Evolutionary conservation across 1,284 basidiomycete genomes (phyloP).

Genomic region (Laetiporus sulphureus): DNA sequence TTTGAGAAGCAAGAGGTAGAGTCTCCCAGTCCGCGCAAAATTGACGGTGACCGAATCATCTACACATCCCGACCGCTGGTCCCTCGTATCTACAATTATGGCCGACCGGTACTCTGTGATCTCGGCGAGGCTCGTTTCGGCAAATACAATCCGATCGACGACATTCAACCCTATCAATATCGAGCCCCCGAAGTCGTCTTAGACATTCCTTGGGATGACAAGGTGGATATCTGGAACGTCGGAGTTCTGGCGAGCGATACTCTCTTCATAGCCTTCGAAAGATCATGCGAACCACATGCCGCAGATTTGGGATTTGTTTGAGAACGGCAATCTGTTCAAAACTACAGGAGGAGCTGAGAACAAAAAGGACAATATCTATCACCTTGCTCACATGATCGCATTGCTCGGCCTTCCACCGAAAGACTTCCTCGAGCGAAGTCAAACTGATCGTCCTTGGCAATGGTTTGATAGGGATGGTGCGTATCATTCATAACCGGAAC

Average conservation of each 20-base stretch:
- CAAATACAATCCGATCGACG: conserved; percentile 6
- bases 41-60: conserved; percentile 9
- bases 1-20: conserved; percentile 10
- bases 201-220: conserved; percentile 24
- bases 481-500: not conserved
- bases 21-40: conserved; percentile 9
- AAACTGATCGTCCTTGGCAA: conserved; percentile 7
- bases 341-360: conserved; percentile 11
- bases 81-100: conserved; percentile 7
- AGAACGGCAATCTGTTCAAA: conserved; percentile 15
- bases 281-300: conserved; percentile 9
- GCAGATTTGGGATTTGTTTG: conserved; percentile 18
- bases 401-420: conserved; percentile 18
- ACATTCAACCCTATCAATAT: conserved; percentile 28
- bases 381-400: conserved; percentile 20
- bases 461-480: conserved; percentile 13
- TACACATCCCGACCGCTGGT: conserved; percentile 7
- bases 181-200: conserved; percentile 33
- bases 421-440: conserved; percentile 12
- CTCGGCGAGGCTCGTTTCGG: conserved; percentile 15
- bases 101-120: conserved; percentile 13
- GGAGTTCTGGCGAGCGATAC: conserved; percentile 25
- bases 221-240: conserved; percentile 33
- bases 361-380: conserved; percentile 10
- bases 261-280: conserved; percentile 4